Evolutionary conservation across 345 rosid species (phyloP).

Genomic region (Syzygium aromaticum): DNA sequence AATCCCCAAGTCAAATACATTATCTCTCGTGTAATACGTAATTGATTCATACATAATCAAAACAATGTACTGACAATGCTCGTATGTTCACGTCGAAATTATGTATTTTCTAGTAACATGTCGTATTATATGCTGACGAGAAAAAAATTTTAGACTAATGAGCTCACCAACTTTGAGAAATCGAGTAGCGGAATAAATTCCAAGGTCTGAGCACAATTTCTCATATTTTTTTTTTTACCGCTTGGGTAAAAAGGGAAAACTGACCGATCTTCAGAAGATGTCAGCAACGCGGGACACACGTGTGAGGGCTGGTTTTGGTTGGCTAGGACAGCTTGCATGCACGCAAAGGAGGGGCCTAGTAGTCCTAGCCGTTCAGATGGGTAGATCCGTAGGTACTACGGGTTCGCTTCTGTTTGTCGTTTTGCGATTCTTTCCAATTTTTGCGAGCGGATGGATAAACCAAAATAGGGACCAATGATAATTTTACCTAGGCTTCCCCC

Average conservation of each 20-base stretch:
- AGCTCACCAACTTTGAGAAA: background rate
- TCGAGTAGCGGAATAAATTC: background rate
- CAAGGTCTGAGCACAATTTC: background rate
- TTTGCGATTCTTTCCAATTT: background rate
- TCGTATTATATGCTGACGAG: background rate
- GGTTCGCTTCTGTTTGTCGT: background rate
- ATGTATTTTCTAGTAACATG: background rate
- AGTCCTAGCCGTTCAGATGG: background rate
- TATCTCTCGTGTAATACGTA: background rate
- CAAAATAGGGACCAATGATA: background rate
- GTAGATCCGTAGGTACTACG: background rate
- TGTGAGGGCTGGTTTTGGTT: background rate
- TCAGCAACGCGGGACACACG: background rate
- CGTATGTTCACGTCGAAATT: background rate
- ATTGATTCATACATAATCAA: background rate
- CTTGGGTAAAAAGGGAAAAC: background rate
- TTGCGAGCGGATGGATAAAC: background rate
- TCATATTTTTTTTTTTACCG: background rate
- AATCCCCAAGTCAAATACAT: background rate
- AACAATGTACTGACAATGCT: background rate
- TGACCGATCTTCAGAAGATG: background rate
- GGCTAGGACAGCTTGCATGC: background rate
- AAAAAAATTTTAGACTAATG: background rate
- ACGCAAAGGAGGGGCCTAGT: background rate
- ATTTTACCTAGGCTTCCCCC: background rate